Evolutionary conservation across 1,284 basidiomycete species (phyloP).

Genomic region (Testicularia cyperi): DNA sequence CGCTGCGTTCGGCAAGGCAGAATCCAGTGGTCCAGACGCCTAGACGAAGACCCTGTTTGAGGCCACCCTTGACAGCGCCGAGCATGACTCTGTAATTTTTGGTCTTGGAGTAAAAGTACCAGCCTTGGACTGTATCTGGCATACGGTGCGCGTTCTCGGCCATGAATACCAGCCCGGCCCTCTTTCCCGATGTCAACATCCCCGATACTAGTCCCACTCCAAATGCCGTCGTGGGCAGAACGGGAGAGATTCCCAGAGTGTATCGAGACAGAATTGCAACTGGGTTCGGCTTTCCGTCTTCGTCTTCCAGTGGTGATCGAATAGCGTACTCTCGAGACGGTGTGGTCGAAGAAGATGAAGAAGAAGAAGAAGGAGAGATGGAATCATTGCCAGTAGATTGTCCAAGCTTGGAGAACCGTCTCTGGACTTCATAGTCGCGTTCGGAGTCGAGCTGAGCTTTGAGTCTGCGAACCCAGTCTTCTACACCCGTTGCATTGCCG

Average conservation of each 20-base stretch:
- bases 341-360: background rate
- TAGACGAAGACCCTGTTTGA: slow-evolving; percentile 36
- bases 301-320: slow-evolving; percentile 14
- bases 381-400: slow-evolving; percentile 13
- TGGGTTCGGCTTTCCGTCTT: slow-evolving; percentile 2
- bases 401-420: slow-evolving; percentile 5
- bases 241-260: slow-evolving; percentile 20
- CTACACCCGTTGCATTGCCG: slow-evolving; percentile 23
- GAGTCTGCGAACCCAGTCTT: slow-evolving; percentile 32
- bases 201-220: slow-evolving; percentile 49
- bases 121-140: slow-evolving; percentile 58
- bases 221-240: slow-evolving; percentile 39
- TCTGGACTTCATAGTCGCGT: slow-evolving; percentile 26
- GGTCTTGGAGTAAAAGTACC: slow-evolving; percentile 61
- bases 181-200: slow-evolving; percentile 33
- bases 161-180: slow-evolving; percentile 52
- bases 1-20: slow-evolving; percentile 37
- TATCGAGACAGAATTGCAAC: background rate
- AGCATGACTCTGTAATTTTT: slow-evolving; percentile 57
- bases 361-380: slow-evolving; percentile 5
- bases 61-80: slow-evolving; percentile 43
- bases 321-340: slow-evolving; percentile 5
- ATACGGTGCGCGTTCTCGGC: slow-evolving; percentile 58
- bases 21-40: slow-evolving; percentile 47
- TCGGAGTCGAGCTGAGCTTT: slow-evolving; percentile 31